phyloP scores from a whole-genome alignment of 2,329 filamentous ascomycete genomes.

The Metarhizium humberi region DNA sequence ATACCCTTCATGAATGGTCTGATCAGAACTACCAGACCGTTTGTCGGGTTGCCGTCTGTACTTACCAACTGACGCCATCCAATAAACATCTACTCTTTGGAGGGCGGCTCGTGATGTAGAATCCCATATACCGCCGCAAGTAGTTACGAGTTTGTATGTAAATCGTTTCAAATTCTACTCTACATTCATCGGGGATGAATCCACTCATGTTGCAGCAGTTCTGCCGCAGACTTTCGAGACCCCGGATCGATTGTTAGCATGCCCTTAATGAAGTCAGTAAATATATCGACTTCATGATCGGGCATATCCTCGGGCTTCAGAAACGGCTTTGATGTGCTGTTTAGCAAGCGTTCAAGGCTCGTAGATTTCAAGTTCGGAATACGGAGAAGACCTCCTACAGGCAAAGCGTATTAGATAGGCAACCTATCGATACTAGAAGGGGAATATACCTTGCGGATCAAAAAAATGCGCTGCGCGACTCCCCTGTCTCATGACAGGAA shows the following conservation, averaged over 20 bases:
- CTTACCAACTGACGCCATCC: no score
- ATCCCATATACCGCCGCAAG: no score
- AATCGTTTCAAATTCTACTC: no score
- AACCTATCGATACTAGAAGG: neutral
- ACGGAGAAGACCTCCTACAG: neutral
- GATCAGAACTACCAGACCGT: no score
- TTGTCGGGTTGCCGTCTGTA: no score
- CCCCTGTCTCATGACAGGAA: neutral
- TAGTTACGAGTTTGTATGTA: no score
- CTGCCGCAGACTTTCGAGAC: neutral
- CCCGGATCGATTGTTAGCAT: constrained; percentile 2
- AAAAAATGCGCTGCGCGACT: neutral
- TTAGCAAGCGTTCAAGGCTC: constrained; percentile 1
- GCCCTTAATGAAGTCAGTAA: constrained; percentile 1
- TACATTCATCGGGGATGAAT: neutral
- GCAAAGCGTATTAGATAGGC: neutral
- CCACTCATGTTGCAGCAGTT: constrained; percentile 1
- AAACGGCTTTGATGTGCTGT: neutral
- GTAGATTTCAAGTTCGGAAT: neutral
- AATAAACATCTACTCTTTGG: no score
- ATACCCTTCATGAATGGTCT: no score
- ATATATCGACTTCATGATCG: neutral
- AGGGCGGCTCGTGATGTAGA: no score
- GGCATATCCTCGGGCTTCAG: neutral
- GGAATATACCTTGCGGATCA: neutral